Evolutionary conservation across 1,139 yeast species (phyloP).

Genomic region (Scheffersomyces quercinus): DNA sequence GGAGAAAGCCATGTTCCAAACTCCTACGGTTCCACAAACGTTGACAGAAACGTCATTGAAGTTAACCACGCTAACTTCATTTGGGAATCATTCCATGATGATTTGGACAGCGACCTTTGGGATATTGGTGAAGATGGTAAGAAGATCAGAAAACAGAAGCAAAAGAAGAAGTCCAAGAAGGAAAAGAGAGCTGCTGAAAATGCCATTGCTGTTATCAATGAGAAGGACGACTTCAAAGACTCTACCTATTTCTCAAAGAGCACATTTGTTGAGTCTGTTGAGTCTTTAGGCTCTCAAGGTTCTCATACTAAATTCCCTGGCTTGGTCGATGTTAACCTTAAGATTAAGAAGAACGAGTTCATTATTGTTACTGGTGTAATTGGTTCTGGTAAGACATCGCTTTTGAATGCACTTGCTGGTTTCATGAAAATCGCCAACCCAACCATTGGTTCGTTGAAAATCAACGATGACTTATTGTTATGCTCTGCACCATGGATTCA

Average conservation of each 20-base stretch:
- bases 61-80: constrained; percentile 32
- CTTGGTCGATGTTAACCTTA: constrained; percentile 29
- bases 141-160: constrained; percentile 14
- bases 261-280: constrained; percentile 15
- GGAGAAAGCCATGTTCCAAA: constrained; percentile 11
- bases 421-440: constrained; percentile 34
- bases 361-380: constrained; percentile 42
- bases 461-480: constrained; percentile 30
- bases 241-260: constrained; percentile 4
- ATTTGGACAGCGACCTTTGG: constrained; percentile 28
- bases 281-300: background rate
- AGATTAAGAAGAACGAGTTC: constrained; percentile 31
- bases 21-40: background rate
- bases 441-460: constrained; percentile 23
- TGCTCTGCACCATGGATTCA: constrained; percentile 48
- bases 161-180: constrained; percentile 13
- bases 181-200: constrained; percentile 1
- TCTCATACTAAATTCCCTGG: constrained; percentile 26
- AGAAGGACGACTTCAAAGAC: constrained; percentile 8
- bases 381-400: constrained; percentile 44
- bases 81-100: constrained; percentile 39
- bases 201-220: background rate
- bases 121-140: constrained; percentile 18
- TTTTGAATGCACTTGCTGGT: constrained; percentile 40
- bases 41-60: constrained; percentile 20